Evolutionary conservation across 352 stramenopile species (phyloP).

Genomic region (Pythium pectinolyticum): DNA sequence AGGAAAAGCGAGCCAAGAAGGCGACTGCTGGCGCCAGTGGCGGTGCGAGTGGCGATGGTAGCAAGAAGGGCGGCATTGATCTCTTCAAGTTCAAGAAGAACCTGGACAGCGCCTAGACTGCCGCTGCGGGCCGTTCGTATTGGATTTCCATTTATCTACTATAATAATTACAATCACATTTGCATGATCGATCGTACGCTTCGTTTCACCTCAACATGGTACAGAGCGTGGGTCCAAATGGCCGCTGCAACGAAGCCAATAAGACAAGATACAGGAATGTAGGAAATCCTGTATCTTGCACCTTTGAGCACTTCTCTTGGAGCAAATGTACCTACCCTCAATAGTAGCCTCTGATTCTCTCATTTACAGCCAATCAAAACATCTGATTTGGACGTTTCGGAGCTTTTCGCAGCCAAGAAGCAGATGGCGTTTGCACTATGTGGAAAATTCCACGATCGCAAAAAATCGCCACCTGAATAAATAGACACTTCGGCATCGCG

Average conservation of each 20-base stretch:
- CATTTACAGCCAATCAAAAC: slow-evolving; percentile 18
- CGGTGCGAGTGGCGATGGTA: slow-evolving; percentile 4
- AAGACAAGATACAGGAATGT: too few species aligned
- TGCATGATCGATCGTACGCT: not conserved
- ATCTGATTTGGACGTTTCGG: slow-evolving; percentile 10
- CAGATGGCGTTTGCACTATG: slow-evolving; percentile 1
- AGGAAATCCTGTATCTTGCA: slow-evolving; percentile 5
- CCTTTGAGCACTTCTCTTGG: not conserved
- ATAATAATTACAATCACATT: too few species aligned
- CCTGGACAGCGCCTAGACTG: slow-evolving; percentile 27
- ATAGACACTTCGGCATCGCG: too few species aligned
- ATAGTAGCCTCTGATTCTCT: slow-evolving; percentile 8
- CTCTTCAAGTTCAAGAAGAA: slow-evolving; percentile 56
- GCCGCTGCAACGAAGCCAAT: too few species aligned
- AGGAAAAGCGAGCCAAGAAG: slow-evolving; percentile 46
- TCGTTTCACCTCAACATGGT: not conserved
- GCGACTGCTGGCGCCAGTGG: too few species aligned
- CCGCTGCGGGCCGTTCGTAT: not conserved
- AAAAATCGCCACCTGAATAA: too few species aligned
- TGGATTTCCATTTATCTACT: not conserved
- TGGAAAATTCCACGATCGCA: slow-evolving; percentile 5
- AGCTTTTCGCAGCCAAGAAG: not conserved
- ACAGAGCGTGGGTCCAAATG: too few species aligned
- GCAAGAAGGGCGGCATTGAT: slow-evolving; percentile 38
- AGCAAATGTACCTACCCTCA: slow-evolving; percentile 19